A percentile compares a stretch with the other conserved stretches of the same genome.
These are phyloP conservation scores for Fusarium verticillioides DNA, from an alignment of 2,329 filamentous ascomycete genomes.

Conservation along the genomic window DNA sequence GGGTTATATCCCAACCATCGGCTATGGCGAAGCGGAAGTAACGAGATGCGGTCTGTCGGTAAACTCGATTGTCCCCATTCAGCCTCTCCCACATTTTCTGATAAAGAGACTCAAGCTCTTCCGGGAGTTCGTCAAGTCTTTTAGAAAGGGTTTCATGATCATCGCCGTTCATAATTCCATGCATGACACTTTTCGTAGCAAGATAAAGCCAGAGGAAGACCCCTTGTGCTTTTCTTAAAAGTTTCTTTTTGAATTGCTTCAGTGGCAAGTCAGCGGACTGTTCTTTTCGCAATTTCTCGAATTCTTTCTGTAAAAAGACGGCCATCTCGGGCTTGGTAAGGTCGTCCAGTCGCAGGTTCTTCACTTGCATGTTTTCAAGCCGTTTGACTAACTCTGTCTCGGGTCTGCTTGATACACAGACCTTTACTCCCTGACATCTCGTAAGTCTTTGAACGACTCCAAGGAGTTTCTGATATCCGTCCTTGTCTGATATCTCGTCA, in stretches of 20 bases:
- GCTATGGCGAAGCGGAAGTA: neutral
- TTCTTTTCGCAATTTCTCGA: rapidly evolving
- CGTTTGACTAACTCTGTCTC: neutral
- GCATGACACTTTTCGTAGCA: rapidly evolving
- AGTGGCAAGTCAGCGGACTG: rapidly evolving
- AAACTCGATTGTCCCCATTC: rapidly evolving
- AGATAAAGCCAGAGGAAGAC: neutral
- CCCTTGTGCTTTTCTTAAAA: rapidly evolving
- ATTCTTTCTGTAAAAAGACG: rapidly evolving
- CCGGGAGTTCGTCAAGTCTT: neutral
- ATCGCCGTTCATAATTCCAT: neutral
- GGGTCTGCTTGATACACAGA: neutral
- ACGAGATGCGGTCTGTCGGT: neutral
- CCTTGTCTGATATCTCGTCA: neutral
- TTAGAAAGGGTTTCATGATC: rapidly evolving
- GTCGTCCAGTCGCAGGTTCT: rapidly evolving
- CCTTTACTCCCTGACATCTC: rapidly evolving
- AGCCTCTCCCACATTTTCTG: neutral
- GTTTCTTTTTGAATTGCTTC: rapidly evolving
- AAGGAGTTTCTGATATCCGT: rapidly evolving
- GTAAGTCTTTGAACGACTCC: rapidly evolving
- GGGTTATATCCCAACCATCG: rapidly evolving
- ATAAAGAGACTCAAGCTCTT: neutral
- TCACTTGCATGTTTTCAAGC: rapidly evolving
- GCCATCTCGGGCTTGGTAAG: neutral